Evolutionary conservation across 73 alveolate species (phyloP), one percentile per base, ranked within the genome.

Genomic region (Diophrys sp.): DNA sequence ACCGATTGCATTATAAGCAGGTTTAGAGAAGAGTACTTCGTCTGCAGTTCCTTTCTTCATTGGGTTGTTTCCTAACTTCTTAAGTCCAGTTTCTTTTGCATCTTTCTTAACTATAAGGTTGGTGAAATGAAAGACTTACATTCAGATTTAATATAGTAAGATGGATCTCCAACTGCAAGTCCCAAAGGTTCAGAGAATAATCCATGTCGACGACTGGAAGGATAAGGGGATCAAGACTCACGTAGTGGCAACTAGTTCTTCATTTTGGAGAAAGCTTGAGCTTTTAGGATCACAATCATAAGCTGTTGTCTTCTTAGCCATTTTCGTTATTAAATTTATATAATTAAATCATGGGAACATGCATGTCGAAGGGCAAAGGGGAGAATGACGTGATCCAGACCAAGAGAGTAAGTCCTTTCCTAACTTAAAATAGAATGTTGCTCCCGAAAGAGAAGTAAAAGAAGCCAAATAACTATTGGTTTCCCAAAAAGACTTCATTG

Each of bases 31-130:
- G 23, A 68, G 68, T 1, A 71, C 89, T 29, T 78, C 85, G 54
- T 74, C 85, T 29, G 80, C 56, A 11, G 66, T 69, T 8, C 96
- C 96, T 33, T 79, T 56, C 54, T 82, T 82, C 54, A 54, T 73
- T 33, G 31, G 5, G 0, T 75, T 32, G 29, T 85, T 75, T 33
- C 24, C 30, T 31, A 82, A 73, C 8, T 62, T 33, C 84, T 74
- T 81, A 25, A 71, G 75, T 1, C 68, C 68, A 0, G 32, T 55
- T 57, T 54, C 54, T 27, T 33, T 71, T 28, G 26, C 67, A 0
- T 71, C 83, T 2, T 28, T 62, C 30, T 54, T 57, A n/a, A 24
- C 81, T 71, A 31, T n/a, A n/a, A n/a, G n/a, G n/a, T n/a, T n/a
- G n/a, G n/a, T n/a, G n/a, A n/a, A n/a, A n/a, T n/a, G n/a, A n/a